Evolutionary conservation across 1,139 yeast species (phyloP).

Genomic region (Geotrichum cucujoidarum): DNA sequence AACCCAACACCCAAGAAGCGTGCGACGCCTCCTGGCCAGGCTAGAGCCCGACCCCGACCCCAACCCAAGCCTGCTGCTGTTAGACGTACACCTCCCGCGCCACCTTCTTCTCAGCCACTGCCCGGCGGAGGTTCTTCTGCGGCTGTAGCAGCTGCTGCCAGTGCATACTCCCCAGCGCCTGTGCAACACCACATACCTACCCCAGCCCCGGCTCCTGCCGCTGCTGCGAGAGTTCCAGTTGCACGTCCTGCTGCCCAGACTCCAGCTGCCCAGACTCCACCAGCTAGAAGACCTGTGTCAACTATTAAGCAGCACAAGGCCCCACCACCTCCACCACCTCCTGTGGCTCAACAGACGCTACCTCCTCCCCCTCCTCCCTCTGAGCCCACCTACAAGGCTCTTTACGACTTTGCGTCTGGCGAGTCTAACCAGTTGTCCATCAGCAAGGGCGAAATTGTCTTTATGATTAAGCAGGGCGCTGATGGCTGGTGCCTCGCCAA

Average conservation of each 20-base stretch:
- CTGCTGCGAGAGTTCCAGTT: background rate
- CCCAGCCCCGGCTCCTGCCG: background rate
- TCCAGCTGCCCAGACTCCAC: background rate
- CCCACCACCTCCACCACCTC: conserved; percentile 31
- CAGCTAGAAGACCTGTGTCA: conserved; percentile 4
- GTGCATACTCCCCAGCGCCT: conserved; percentile 6
- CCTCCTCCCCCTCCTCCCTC: conserved; percentile 48
- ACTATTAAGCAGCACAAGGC: conserved; percentile 20
- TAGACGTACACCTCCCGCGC: conserved; percentile 18
- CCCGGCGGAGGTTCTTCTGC: conserved; percentile 7
- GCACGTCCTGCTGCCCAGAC: conserved; percentile 9
- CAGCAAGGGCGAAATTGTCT: conserved; percentile 66
- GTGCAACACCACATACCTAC: conserved; percentile 30
- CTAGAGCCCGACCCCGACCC: conserved; percentile 11
- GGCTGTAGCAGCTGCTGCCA: conserved; percentile 15
- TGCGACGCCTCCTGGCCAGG: conserved; percentile 4
- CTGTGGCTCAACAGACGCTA: conserved; percentile 65
- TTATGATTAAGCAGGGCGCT: conserved; percentile 62
- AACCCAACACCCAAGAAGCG: conserved; percentile 63
- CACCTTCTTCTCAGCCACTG: conserved; percentile 19
- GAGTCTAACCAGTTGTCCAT: conserved; percentile 80
- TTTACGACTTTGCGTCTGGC: conserved; percentile 84
- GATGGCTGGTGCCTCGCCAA: conserved; percentile 93
- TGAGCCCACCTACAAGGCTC: conserved; percentile 76
- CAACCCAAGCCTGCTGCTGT: conserved; percentile 15